Evolutionary conservation across 2,329 filamentous ascomycete species (phyloP).

Genomic region (Ambrosiella xylebori): DNA sequence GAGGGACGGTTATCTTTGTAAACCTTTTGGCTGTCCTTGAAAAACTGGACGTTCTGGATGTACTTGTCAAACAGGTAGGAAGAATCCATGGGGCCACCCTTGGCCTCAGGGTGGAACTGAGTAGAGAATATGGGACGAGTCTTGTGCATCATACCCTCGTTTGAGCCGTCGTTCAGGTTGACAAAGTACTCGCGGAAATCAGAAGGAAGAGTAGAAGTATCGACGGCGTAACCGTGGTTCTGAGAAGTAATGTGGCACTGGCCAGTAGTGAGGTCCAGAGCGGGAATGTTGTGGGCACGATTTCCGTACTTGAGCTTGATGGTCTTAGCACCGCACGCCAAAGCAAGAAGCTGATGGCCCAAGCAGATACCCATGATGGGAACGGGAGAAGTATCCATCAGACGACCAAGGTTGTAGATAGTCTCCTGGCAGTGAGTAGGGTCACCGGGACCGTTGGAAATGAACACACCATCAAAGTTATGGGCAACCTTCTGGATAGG

Average conservation of each 20-base stretch:
- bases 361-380: conserved; percentile 97
- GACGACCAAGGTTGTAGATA: conserved; percentile 73
- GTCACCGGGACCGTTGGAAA: conserved; percentile 96
- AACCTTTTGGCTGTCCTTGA: conserved; percentile 66
- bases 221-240: conserved; percentile 95
- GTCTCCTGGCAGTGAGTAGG: conserved; percentile 92
- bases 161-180: conserved; percentile 93
- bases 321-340: conserved; percentile 74
- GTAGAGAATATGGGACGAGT: conserved; percentile 93
- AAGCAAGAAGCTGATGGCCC: conserved; percentile 85
- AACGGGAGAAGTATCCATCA: conserved; percentile 81
- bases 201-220: conserved; percentile 58
- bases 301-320: conserved; percentile 99
- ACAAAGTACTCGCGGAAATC: conserved; percentile 98
- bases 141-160: conserved; percentile 95
- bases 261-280: conserved; percentile 82
- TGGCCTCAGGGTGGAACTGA: conserved; percentile 97
- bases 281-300: conserved; percentile 95
- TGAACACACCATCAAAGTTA: conserved; percentile 97
- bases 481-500: conserved; percentile 95
- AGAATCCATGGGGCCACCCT: conserved; percentile 90
- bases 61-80: conserved; percentile 96
- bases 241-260: conserved; percentile 98
- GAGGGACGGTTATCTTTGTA: conserved; percentile 78
- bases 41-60: conserved; percentile 70